Base-by-base conservation (phyloP, 371 early-diverging fungal genomes). In the Mortierella polycephala region DNA sequence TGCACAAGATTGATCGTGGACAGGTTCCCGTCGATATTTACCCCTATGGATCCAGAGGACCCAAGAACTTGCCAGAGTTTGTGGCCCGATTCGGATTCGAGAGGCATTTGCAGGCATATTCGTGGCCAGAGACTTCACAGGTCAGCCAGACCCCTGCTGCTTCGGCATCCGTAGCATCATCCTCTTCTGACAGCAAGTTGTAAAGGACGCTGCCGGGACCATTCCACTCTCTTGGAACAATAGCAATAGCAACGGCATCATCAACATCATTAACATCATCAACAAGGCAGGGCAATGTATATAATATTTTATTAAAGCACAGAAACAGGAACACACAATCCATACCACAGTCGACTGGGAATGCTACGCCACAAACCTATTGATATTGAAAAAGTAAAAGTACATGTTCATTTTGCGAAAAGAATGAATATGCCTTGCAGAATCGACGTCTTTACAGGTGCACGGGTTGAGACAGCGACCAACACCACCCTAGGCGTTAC, bases 11-110 rank as follows among this genome's bases (percentile, higher is more conserved):
- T 74, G 97, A 97, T 54, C 51, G 77, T 54, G 82, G 67, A 56
- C 74, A 14, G 62, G 84, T 95, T 46, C 69, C 86, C 66, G 94
- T 96, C 8, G 83, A 90, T 62, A 85, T 85, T 12, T 97, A 97
- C 76, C 80, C 82, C 39, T 96, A 92, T 81, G 97, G 97, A 6
- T 87, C 90, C 20, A 88, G 96, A 59, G 98, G 97, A 6, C 98
- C 98, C 16, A 85, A 85, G 23, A 86, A 90, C 20, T 81, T 93
- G 58, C 85, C 89, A 57, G 89, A 88, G 2, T 94, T 92, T 82
- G 83, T 94, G 2, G 84, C 86, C 68, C 83, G 83, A 56, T 87
- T 88, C 57, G 94, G 94, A 18, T 93, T 86, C 49, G 80, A 79
- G 64, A 83, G 88, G 14, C 66, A 65, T 42, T 47, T 21, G 21